Evolutionary conservation across 768 basidiomycete species (phyloP), one percentile per base, ranked within the genome.

Genomic region (Fomitopsis pulvina): DNA sequence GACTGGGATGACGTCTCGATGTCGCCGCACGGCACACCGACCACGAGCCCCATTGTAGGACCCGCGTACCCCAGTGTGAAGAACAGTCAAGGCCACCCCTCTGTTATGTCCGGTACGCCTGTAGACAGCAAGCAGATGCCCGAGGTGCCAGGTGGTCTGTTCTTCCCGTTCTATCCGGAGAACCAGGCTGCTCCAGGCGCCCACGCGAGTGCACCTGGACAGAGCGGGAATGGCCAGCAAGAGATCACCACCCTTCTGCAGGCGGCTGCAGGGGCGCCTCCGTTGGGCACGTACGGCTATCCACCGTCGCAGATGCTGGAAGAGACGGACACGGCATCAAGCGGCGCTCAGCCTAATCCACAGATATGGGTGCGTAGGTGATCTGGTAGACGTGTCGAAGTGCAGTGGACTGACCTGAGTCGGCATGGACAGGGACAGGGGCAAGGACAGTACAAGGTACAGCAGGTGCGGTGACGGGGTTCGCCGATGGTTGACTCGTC

Each of bases 81-180:
- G 52, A 45, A 47, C 21, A 56, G 56, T 22, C 52, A 42, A 11
- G 48, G 30, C 25, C 37, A 40, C 41, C 39, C 32, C n/a, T 32
- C 29, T 27, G 49, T 46, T 27, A 55, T 26, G 32, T 45, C 47
- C 39, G 27, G 40, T 20, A 53, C 48, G 53, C 43, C 49, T 27
- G 41, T 16, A 16, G 60, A 59, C 47, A 16, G 34, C 34, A 59
- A 59, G 52, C 60, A 62, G 46, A 75, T 89, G 29, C 81, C 79
- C 1, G 85, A 89, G 18, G 72, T 90, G 39, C 85, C 87, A 1
- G 68, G 76, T 5, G 76, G 73, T 26, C 64, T 88, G 39, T 90
- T 91, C 67, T 91, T 86, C 58, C 87, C 87, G 0, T 87, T 87
- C 70, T 87, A 75, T 59, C 81, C 85, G 0, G 85, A 87, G 55